Base-by-base conservation (phyloP, 306 rosid species). In the Cicer chorassanicum region DNA sequence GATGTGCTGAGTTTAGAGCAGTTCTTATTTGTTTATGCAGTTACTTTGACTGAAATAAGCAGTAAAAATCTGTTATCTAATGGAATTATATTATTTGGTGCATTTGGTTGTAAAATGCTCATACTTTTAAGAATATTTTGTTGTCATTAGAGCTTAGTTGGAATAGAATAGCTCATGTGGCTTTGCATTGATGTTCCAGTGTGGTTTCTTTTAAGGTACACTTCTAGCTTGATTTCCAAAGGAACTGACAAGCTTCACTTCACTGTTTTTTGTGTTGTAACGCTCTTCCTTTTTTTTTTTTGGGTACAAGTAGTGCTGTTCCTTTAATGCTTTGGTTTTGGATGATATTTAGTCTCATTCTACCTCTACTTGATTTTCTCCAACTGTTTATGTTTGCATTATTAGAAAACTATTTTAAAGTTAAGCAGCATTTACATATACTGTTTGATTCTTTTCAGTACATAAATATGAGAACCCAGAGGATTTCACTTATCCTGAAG, bases 401-500 rank as follows among this genome's bases (percentile, higher is more conserved):
- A 38, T 74, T 41, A 19, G 2, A 39, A 36, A 65, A 41, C 6
- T 41, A 36, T 34, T 50, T 67, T 61, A 34, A 70, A 70, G 13
- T 73, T 53, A 41, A 55, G 21, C 54, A 50, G 61, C 36, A 59
- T 75, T 79, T 60, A 57, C 64, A 19, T 65, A 9, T 65, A 24
- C 62, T 65, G 16, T 74, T 78, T 57, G 49, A 55, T 21, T 81
- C 70, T 73, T 84, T 84, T 82, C 93, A 92, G 97, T 91, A 92
- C 81, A 78, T 94, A 53, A 90, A 87, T 79, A 75, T 88, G 89
- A 87, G 90, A 90, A 91, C 93, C 56, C 97, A 85, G 80, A 85
- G 88, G 83, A 85, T 92, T 68, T 94, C 97, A 9, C 79, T 86
- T 85, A 97, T 91, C 71, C 83, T 90, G 78, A 92, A 88, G 82